A percentile compares a stretch with the other conserved stretches of the same genome.
Evolutionary conservation across 1,284 basidiomycete genomes (phyloP).

Genomic region (Spongispora temasekensis): DNA sequence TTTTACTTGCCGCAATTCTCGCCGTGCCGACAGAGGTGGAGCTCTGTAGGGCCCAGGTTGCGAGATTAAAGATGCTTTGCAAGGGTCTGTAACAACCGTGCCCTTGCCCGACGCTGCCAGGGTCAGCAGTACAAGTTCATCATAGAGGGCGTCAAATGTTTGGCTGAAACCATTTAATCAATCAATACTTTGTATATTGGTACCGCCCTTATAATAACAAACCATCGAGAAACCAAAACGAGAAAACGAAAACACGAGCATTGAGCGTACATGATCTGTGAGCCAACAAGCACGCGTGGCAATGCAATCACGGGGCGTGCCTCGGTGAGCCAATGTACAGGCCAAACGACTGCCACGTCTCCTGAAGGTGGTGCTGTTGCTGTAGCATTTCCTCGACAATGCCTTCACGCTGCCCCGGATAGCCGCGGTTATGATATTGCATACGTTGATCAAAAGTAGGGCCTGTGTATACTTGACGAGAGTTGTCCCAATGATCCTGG

Average conservation of each 20-base stretch:
- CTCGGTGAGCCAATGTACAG: constrained; percentile 43
- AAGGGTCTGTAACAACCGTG: constrained; percentile 53
- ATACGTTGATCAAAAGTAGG: constrained; percentile 1
- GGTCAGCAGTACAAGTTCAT: not conserved
- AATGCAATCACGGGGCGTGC: constrained; percentile 4
- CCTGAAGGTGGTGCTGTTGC: constrained; percentile 43
- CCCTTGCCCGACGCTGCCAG: not conserved
- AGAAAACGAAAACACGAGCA: too few relatives aligned
- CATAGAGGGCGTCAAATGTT: not conserved
- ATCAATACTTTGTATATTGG: too few relatives aligned
- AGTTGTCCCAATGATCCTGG: constrained; percentile 17
- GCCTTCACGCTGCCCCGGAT: not conserved
- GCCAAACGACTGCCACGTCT: constrained; percentile 61
- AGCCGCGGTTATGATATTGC: constrained; percentile 4
- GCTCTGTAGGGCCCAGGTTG: constrained; percentile 75
- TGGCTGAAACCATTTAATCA: too few relatives aligned
- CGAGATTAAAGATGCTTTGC: constrained; percentile 73
- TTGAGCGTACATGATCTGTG: too few relatives aligned
- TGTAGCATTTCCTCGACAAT: constrained; percentile 9
- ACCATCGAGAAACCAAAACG: too few relatives aligned
- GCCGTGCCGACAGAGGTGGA: constrained; percentile 84
- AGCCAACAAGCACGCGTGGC: not conserved
- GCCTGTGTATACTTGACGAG: constrained; percentile 1
- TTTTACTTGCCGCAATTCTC: constrained; percentile 75
- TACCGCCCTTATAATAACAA: too few relatives aligned